Percentiles rank a stretch among this genome's conserved stretches.
Evolutionary conservation across 805 yeast genomes (phyloP).

Genomic region (Maudiozyma bulderi): DNA sequence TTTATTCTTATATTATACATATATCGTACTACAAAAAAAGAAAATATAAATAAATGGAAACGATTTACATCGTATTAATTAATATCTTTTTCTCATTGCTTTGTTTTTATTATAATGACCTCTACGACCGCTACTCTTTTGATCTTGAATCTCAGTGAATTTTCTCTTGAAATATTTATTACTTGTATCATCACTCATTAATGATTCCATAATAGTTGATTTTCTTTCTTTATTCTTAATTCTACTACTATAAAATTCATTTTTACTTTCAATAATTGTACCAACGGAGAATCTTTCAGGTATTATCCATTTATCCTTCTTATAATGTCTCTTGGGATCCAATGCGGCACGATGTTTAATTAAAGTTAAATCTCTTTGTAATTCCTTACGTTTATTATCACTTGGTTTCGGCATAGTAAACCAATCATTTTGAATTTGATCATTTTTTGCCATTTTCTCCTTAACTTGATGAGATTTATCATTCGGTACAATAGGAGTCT

Average conservation of each 20-base stretch:
- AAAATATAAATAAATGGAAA: background rate
- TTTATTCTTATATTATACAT: background rate
- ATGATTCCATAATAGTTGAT: slow-evolving; percentile 68
- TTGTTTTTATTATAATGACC: slow-evolving; percentile 54
- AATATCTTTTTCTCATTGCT: slow-evolving; percentile 40
- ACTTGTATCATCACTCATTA: slow-evolving; percentile 62
- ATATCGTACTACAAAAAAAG: background rate
- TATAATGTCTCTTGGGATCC: slow-evolving; percentile 93
- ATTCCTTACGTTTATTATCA: slow-evolving; percentile 44
- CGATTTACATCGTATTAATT: background rate
- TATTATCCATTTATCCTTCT: slow-evolving; percentile 67
- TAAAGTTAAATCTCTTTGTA: slow-evolving; percentile 68
- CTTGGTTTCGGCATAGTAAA: slow-evolving; percentile 71
- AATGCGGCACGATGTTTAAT: slow-evolving; percentile 81
- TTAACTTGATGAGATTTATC: background rate
- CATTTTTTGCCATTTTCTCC: slow-evolving; percentile 4
- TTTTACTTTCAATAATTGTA: slow-evolving; percentile 71
- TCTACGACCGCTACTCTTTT: slow-evolving; percentile 54
- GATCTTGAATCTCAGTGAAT: slow-evolving; percentile 67
- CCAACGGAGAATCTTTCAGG: slow-evolving; percentile 85
- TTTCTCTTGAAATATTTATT: slow-evolving; percentile 76
- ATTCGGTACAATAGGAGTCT: background rate
- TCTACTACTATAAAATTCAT: slow-evolving; percentile 58
- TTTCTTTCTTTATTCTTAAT: slow-evolving; percentile 65
- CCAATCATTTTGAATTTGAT: slow-evolving; percentile 47